These are phyloP conservation scores for Mycothermus thermophilus DNA, from an alignment of 495 filamentous ascomycete species.

Conservation along the genomic window DNA sequence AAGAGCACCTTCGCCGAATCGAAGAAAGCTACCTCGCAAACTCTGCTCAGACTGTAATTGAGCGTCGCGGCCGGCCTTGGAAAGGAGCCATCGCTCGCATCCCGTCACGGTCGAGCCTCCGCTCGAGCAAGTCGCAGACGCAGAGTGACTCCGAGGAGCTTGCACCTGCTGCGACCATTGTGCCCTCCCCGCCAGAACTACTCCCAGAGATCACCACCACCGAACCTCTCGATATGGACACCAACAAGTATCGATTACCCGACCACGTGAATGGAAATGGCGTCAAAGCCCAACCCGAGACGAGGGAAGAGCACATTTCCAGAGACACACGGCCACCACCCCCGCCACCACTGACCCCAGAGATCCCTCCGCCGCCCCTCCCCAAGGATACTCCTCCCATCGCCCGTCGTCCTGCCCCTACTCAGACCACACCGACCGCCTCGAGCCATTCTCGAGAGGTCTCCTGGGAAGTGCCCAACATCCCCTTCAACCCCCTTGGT, in stretches of 20 bases:
- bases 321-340: conserved; percentile 23
- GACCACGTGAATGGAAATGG: conserved; percentile 47
- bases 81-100: conserved; percentile 36
- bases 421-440: conserved; percentile 9
- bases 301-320: conserved; percentile 38
- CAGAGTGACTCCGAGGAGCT: conserved; percentile 10
- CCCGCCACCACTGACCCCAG: conserved; percentile 16
- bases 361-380: conserved; percentile 24
- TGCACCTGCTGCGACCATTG: conserved; percentile 1
- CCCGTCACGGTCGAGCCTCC: conserved; percentile 21
- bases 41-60: conserved; percentile 38
- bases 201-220: conserved; percentile 30
- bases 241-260: conserved; percentile 50
- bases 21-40: conserved; percentile 47
- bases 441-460: no score
- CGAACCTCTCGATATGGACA: conserved; percentile 41
- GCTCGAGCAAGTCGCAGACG: conserved; percentile 15
- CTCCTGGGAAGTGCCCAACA: no score
- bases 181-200: conserved; percentile 17
- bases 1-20: conserved; percentile 55
- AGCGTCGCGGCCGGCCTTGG: conserved; percentile 51
- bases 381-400: conserved; percentile 36
- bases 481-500: conserved; percentile 40
- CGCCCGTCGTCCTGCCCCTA: conserved; percentile 1
- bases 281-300: conserved; percentile 41